Evolutionary conservation across 352 stramenopile genomes (phyloP), one percentile per base, ranked within the genome.

Genomic region (Globisporangium takayamanum): DNA sequence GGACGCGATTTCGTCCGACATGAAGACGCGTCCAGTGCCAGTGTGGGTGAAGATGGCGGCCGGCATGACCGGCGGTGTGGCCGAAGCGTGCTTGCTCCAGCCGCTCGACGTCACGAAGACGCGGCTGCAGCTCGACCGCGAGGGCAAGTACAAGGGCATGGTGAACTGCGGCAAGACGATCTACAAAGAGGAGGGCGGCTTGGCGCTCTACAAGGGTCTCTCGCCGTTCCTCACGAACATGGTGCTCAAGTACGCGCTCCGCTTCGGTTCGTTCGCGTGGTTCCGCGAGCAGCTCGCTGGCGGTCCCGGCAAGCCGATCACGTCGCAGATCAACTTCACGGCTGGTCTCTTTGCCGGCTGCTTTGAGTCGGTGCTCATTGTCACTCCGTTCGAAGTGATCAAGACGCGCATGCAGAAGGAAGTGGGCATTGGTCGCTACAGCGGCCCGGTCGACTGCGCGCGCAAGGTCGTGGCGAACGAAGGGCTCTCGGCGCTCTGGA

Each of bases 331-430:
- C 59, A 95, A 95, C 70, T 93, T 96, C 55, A 81, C 71, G 2
- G 95, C 96, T 11, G 96, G 96, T 46, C 70, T 99, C 2, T 65
- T 89, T 7, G 94, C 88, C 15, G 96, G 96, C 39, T 84, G 97
- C 54, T 97, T 97, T 16, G 96, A 99, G 74, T 97, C 96, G 37
- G 72, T 98, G 51, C 57, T 98, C n/a, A 97, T 99, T 45, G 95
- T 99, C 8, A 99, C 95, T 28, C 96, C 96, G 1, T 97, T 98
- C 47, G 96, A 99, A 73, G 95, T 99, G n/a, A 97, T 97, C 69
- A 99, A 99, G 80, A 98, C 84, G 82, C 85, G 96, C 55, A 97
- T 99, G 88, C 95, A 99, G 72, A 88, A 96, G 56, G 91, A 98
- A 70, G 80, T 96, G 46, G 82, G 87, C 39, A 70, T 93, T 20